Conservation (phyloP, 768 basidiomycete species). For the Mycena galopus region DNA sequence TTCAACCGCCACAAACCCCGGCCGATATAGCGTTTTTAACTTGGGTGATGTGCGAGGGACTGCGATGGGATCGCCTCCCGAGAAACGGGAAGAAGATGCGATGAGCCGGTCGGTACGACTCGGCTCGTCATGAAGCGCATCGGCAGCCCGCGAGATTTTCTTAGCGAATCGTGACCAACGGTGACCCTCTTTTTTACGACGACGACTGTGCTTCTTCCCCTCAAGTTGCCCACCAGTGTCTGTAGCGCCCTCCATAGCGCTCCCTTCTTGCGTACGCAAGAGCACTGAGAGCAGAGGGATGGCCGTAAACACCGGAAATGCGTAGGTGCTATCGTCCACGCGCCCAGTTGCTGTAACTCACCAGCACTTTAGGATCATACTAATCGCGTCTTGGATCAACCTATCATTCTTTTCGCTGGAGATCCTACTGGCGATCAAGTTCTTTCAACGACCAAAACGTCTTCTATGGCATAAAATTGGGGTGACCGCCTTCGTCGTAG, state of each 20-base stretch:
- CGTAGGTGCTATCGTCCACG: background rate
- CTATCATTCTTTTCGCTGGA: slow-evolving; percentile 9
- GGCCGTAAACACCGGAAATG: background rate
- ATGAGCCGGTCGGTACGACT: no score
- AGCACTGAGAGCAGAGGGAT: background rate
- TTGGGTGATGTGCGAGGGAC: no score
- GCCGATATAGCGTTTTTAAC: no score
- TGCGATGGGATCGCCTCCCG: no score
- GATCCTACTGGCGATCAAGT: slow-evolving; percentile 4
- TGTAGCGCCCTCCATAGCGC: background rate
- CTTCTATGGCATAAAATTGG: slow-evolving; percentile 7
- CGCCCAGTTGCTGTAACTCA: background rate
- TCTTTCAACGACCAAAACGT: slow-evolving; percentile 13
- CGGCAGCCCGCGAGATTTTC: no score
- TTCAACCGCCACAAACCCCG: no score
- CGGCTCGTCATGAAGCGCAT: no score
- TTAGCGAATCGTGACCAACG: no score
- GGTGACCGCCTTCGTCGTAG: background rate
- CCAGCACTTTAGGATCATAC: slow-evolving; percentile 8
- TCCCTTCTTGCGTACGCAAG: background rate
- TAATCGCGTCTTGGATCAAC: slow-evolving; percentile 21
- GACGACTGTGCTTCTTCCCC: background rate
- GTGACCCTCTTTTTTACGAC: no score
- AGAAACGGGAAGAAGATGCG: no score
- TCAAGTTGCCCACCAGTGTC: background rate